These are phyloP conservation scores for Amanita subjunquillea DNA, from an alignment of 768 basidiomycete species.

Conservation along the genomic window DNA sequence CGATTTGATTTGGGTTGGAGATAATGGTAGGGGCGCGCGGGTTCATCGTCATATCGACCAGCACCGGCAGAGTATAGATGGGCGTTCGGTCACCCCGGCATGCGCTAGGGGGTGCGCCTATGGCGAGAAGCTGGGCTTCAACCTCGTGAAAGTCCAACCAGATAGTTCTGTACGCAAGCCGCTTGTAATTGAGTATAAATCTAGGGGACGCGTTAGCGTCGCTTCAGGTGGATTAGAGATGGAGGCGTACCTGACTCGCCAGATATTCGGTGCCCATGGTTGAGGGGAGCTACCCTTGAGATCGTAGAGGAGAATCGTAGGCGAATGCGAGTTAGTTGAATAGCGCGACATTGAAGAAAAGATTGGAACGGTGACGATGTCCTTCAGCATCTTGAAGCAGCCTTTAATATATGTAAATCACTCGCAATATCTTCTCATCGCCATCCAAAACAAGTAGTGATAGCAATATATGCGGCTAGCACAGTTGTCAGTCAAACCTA, in stretches of 20 bases:
- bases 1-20: conserved; percentile 51
- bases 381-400: neutral
- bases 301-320: conserved; percentile 55
- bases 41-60: conserved; percentile 47
- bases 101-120: conserved; percentile 50
- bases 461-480: neutral
- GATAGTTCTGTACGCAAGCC: conserved; percentile 55
- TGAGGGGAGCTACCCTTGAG: conserved; percentile 48
- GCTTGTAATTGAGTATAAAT: conserved; percentile 70
- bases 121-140: conserved; percentile 44
- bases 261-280: conserved; percentile 71
- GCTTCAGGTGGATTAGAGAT: neutral
- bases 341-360: conserved; percentile 1
- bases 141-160: conserved; percentile 69
- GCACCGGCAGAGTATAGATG: conserved; percentile 60
- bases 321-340: neutral
- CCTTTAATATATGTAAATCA: neutral
- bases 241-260: conserved; percentile 49
- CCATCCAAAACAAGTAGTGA: conserved; percentile 1
- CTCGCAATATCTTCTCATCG: neutral
- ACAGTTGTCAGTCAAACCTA: neutral
- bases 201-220: conserved; percentile 20
- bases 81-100: conserved; percentile 45
- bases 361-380: neutral
- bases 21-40: conserved; percentile 37